Evolutionary conservation across 2,329 filamentous ascomycete species (phyloP).

Genomic region (Fusarium sp.): DNA sequence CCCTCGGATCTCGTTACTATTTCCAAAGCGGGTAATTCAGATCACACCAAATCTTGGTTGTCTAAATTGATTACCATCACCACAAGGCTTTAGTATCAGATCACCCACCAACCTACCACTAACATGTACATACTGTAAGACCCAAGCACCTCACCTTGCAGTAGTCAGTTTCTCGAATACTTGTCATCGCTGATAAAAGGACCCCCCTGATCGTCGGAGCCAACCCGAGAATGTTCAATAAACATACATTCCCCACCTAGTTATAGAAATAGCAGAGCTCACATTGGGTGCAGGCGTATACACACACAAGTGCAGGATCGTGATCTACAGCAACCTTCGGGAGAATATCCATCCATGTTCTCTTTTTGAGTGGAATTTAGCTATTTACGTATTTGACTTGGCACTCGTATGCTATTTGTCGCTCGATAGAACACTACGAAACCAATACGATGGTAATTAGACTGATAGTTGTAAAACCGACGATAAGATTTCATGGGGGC

Average conservation of each 20-base stretch:
- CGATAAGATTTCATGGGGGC: conserved; percentile 2
- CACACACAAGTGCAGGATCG: conserved; percentile 11
- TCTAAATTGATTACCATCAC: conserved; percentile 8
- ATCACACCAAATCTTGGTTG: conserved; percentile 7
- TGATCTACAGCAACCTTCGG: conserved; percentile 25
- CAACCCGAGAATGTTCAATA: conserved; percentile 32
- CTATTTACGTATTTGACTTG: conserved; percentile 5
- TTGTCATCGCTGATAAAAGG: conserved; percentile 32
- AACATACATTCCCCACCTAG: conserved; percentile 23
- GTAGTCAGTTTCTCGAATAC: conserved; percentile 31
- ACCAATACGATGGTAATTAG: conserved; percentile 8
- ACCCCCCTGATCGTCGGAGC: conserved; percentile 37
- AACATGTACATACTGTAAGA: background rate
- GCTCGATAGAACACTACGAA: background rate
- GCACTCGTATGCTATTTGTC: conserved; percentile 11
- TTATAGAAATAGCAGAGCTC: conserved; percentile 10
- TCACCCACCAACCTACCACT: conserved; percentile 10
- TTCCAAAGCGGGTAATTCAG: conserved; percentile 6
- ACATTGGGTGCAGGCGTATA: conserved; percentile 2
- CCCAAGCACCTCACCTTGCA: conserved; percentile 27
- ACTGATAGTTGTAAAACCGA: conserved; percentile 8
- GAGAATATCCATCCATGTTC: conserved; percentile 10
- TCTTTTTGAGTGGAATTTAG: conserved; percentile 2
- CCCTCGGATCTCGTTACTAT: conserved; percentile 17
- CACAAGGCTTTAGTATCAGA: conserved; percentile 11